phyloP scores from a whole-genome alignment of 2,329 filamentous ascomycete genomes.

The Diaporthe citri region DNA sequence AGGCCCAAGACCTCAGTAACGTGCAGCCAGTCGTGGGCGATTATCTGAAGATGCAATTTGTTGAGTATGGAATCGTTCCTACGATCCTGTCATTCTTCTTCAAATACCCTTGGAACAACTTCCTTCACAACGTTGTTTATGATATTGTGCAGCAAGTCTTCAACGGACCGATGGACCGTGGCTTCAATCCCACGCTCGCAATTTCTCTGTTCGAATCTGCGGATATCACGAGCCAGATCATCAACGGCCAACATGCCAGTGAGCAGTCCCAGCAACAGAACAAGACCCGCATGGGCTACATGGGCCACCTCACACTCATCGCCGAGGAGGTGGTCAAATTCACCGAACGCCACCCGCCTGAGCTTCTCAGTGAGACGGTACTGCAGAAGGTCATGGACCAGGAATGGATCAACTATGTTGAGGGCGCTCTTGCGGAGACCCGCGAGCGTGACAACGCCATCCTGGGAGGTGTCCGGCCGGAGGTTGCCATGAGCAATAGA shows the following conservation, averaged over 20 bases:
- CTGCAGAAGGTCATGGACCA: constrained; percentile 89
- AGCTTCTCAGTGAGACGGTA: constrained; percentile 85
- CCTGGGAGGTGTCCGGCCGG: constrained; percentile 91
- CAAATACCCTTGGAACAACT: constrained; percentile 99
- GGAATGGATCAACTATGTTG: constrained; percentile 95
- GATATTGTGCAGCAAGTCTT: constrained; percentile 99
- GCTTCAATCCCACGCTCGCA: constrained; percentile 90
- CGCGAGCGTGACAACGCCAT: constrained; percentile 98
- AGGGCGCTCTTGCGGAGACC: constrained; percentile 92
- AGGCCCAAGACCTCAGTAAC: constrained; percentile 39
- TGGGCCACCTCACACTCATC: constrained; percentile 97
- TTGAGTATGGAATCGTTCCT: constrained; percentile 92
- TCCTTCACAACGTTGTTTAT: constrained; percentile 98
- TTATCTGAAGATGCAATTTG: constrained; percentile 95
- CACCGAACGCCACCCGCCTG: constrained; percentile 91
- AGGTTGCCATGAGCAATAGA: constrained; percentile 86
- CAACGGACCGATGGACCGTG: constrained; percentile 96
- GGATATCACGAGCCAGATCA: constrained; percentile 90
- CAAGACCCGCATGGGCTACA: constrained; percentile 95
- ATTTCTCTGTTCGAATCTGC: constrained; percentile 94
- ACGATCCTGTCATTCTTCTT: constrained; percentile 99
- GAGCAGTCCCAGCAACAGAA: constrained; percentile 86
- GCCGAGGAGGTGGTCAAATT: constrained; percentile 99
- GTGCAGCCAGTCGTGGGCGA: constrained; percentile 87
- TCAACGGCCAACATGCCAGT: constrained; percentile 88